phyloP scores from a whole-genome alignment of 345 rosid species.

The Arabidopsis arenosa region DNA sequence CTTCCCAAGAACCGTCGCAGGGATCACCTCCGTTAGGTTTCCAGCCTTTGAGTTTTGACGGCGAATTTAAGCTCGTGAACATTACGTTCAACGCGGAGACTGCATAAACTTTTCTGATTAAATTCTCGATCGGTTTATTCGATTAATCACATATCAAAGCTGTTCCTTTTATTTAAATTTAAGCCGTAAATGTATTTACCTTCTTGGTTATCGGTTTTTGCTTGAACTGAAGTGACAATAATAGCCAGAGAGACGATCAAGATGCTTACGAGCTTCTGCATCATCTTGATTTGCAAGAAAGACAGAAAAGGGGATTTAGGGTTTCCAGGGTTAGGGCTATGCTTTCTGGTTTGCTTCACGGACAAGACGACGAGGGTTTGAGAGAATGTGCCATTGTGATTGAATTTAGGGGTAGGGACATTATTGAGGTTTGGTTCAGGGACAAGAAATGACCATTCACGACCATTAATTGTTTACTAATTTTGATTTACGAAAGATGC shows the following conservation, averaged over 20 bases:
- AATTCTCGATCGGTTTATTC: slow-evolving; percentile 9
- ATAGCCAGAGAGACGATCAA: slow-evolving; percentile 45
- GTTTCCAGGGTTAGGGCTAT: slow-evolving; percentile 19
- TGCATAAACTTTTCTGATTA: slow-evolving; percentile 41
- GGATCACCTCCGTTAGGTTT: slow-evolving; percentile 87
- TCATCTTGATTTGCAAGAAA: slow-evolving; percentile 33
- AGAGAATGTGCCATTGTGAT: slow-evolving; percentile 32
- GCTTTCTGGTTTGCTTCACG: slow-evolving; percentile 28
- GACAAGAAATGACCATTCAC: slow-evolving; percentile 31
- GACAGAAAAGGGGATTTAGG: background rate
- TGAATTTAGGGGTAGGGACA: slow-evolving; percentile 16
- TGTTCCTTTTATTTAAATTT: background rate
- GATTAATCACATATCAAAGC: background rate
- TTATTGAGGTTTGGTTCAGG: slow-evolving; percentile 29
- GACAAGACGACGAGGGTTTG: slow-evolving; percentile 21
- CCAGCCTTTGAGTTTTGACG: slow-evolving; percentile 77
- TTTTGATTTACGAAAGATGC: slow-evolving; percentile 44
- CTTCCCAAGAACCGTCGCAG: slow-evolving; percentile 84
- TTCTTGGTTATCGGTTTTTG: slow-evolving; percentile 59
- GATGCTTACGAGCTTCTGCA: slow-evolving; percentile 31
- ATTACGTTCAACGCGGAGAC: slow-evolving; percentile 86
- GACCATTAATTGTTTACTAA: slow-evolving; percentile 44
- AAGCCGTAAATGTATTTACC: slow-evolving; percentile 46
- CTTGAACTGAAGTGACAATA: slow-evolving; percentile 42
- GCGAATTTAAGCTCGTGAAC: slow-evolving; percentile 82